These are phyloP conservation scores for Blastocystis sp. DNA, from an alignment of 352 stramenopile species.

Conservation along the genomic window DNA sequence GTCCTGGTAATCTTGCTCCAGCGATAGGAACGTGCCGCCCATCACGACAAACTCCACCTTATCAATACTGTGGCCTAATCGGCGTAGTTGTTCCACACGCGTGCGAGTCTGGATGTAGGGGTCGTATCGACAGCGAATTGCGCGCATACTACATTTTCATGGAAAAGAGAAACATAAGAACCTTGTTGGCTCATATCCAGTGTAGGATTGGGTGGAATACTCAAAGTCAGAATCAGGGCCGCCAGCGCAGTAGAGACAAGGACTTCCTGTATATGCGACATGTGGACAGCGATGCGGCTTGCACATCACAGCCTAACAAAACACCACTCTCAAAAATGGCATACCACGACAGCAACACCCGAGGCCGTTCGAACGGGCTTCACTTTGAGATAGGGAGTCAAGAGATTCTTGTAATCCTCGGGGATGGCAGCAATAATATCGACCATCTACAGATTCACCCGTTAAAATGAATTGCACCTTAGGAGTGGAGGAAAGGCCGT, in stretches of 20 bases:
- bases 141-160: slow-evolving; percentile 80
- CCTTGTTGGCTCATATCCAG: slow-evolving; percentile 89
- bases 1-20: slow-evolving; percentile 88
- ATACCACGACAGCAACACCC: slow-evolving; percentile 86
- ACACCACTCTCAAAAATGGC: neutral
- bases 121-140: slow-evolving; percentile 90
- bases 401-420: slow-evolving; percentile 83
- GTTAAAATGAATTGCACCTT: slow-evolving; percentile 20
- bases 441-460: slow-evolving; percentile 76
- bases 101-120: slow-evolving; percentile 87
- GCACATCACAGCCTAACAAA: slow-evolving; percentile 85
- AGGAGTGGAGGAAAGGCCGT: slow-evolving; percentile 60
- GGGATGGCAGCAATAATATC: slow-evolving; percentile 91
- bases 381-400: slow-evolving; percentile 87
- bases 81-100: slow-evolving; percentile 82
- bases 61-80: slow-evolving; percentile 87
- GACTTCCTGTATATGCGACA: slow-evolving; percentile 91
- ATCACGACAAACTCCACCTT: slow-evolving; percentile 97
- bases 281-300: slow-evolving; percentile 95
- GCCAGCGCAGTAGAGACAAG: slow-evolving; percentile 92
- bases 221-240: slow-evolving; percentile 93
- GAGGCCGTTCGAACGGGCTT: slow-evolving; percentile 90
- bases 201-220: slow-evolving; percentile 93
- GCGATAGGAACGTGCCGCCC: slow-evolving; percentile 91
- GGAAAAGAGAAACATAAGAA: neutral